Evolutionary conservation across 257 asterid species (phyloP).

Genomic region (Hygrophila difformis): DNA sequence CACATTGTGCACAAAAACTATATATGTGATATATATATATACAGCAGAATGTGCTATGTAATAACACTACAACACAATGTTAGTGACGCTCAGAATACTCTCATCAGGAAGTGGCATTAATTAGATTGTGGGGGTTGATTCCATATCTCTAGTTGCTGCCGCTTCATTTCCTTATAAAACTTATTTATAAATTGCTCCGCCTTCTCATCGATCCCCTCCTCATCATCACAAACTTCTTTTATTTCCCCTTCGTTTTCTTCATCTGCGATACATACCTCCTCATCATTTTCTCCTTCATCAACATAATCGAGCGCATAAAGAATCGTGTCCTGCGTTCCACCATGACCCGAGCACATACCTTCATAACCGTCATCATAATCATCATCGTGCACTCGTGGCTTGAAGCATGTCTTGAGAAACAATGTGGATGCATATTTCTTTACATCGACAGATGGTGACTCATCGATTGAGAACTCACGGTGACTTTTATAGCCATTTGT

Average conservation of each 20-base stretch:
- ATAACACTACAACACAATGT: too few relatives aligned
- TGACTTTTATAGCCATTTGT: too few relatives aligned
- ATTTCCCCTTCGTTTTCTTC: conserved; percentile 1
- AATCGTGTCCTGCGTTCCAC: too few relatives aligned
- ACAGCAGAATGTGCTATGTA: too few relatives aligned
- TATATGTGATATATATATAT: too few relatives aligned
- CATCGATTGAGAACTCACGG: too few relatives aligned
- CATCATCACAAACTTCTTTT: conserved; percentile 7
- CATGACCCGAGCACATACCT: neutral
- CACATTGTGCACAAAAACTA: too few relatives aligned
- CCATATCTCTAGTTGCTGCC: conserved; percentile 14
- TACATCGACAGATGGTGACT: neutral
- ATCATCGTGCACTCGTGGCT: conserved; percentile 32
- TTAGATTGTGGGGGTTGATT: too few relatives aligned
- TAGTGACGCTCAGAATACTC: too few relatives aligned
- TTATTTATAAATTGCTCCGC: conserved; percentile 46
- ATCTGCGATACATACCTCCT: neutral
- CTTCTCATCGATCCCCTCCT: conserved; percentile 38
- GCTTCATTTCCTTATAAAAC: conserved; percentile 37
- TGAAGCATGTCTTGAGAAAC: conserved; percentile 50
- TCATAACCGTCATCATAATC: conserved; percentile 3
- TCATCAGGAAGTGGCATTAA: too few relatives aligned
- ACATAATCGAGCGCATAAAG: neutral
- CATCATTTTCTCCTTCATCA: too few relatives aligned
- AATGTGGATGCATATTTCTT: too few relatives aligned